Conservation (phyloP, 2,329 filamentous ascomycete genomes). For the Sclerotiophoma versabilis region DNA sequence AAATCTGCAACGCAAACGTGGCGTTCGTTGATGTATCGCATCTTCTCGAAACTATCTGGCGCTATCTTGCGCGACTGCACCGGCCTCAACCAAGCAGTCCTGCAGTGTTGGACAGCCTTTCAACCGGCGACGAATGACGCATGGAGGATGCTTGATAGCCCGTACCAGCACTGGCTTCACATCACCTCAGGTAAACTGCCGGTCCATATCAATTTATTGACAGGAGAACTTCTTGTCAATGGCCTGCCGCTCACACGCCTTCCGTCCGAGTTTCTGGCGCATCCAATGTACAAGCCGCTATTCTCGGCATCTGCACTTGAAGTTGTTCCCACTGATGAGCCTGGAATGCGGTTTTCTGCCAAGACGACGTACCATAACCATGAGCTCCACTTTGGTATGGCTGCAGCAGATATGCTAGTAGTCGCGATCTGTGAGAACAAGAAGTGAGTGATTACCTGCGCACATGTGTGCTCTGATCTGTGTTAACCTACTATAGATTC, state of each 20-base stretch:
- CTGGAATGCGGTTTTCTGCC: slow-evolving; percentile 53
- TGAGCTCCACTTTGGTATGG: slow-evolving; percentile 49
- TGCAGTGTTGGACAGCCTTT: slow-evolving; percentile 31
- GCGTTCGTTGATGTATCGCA: slow-evolving; percentile 25
- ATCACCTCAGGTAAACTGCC: slow-evolving; percentile 21
- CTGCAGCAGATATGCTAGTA: slow-evolving; percentile 30
- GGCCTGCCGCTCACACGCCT: slow-evolving; percentile 59
- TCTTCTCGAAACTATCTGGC: slow-evolving; percentile 13
- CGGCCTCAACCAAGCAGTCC: slow-evolving; percentile 27
- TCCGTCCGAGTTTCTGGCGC: slow-evolving; percentile 53
- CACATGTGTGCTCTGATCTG: too few species aligned
- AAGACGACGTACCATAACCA: slow-evolving; percentile 32
- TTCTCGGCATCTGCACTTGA: slow-evolving; percentile 55
- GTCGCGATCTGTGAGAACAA: slow-evolving; percentile 13
- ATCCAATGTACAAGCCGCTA: slow-evolving; percentile 52
- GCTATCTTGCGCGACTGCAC: slow-evolving; percentile 7
- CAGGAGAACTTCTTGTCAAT: slow-evolving; percentile 61
- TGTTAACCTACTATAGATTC: slow-evolving; percentile 9
- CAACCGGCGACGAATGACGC: background rate
- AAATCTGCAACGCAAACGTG: slow-evolving; percentile 24
- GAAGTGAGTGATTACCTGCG: slow-evolving; percentile 6
- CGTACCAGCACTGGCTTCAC: slow-evolving; percentile 44
- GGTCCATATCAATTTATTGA: slow-evolving; percentile 59
- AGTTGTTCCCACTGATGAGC: slow-evolving; percentile 50
- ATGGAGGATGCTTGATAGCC: slow-evolving; percentile 21